phyloP scores from a whole-genome alignment of 2,329 filamentous ascomycete genomes.

The Myriosclerotinia scirpicola region DNA sequence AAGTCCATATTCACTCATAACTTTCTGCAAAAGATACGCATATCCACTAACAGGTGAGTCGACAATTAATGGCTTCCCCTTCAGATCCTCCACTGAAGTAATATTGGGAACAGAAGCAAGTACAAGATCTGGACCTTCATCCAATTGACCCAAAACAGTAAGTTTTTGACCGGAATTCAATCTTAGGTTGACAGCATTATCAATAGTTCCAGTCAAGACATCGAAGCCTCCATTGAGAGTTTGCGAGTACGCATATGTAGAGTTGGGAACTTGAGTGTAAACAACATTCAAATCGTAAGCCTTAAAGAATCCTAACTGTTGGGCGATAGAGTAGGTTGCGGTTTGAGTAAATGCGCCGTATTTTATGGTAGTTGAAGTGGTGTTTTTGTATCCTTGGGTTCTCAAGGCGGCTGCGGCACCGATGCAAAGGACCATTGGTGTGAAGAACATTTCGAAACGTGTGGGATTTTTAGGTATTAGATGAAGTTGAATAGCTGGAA shows the following conservation, averaged over 20 bases:
- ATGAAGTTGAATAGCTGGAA: too few relatives aligned
- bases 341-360: constrained; percentile 31
- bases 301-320: constrained; percentile 13
- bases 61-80: constrained; percentile 38
- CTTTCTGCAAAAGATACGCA: constrained; percentile 34
- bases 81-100: constrained; percentile 34
- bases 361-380: constrained; percentile 21
- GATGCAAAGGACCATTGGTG: too few relatives aligned
- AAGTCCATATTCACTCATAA: constrained; percentile 31
- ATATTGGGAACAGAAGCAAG: constrained; percentile 37
- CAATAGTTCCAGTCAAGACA: constrained; percentile 39
- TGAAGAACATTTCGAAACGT: too few relatives aligned
- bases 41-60: constrained; percentile 39
- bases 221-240: constrained; percentile 33
- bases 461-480: too few relatives aligned
- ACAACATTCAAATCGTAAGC: constrained; percentile 36
- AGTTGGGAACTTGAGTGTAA: constrained; percentile 40
- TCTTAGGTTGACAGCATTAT: constrained; percentile 39
- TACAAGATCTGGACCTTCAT: constrained; percentile 40
- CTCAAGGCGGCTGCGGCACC: too few relatives aligned
- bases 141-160: constrained; percentile 34
- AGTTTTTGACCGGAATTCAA: constrained; percentile 37
- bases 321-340: constrained; percentile 40
- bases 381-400: too few relatives aligned
- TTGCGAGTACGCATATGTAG: constrained; percentile 30